Evolutionary conservation across 140 eudicot species (phyloP).

Genomic region (Stevia rebaudiana): DNA sequence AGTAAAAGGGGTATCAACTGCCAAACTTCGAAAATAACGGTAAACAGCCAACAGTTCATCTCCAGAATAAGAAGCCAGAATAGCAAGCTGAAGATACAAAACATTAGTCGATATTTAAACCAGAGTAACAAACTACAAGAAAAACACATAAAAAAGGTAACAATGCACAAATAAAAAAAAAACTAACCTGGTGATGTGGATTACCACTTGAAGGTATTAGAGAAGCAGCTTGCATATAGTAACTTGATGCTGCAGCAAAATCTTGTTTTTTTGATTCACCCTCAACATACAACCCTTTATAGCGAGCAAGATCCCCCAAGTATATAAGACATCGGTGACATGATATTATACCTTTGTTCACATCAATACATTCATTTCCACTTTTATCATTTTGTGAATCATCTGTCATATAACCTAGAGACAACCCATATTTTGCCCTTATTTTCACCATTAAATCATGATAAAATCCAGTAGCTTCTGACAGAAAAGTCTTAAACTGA

Average conservation of each 20-base stretch:
- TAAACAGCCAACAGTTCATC: conserved; percentile 71
- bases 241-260: conserved; percentile 82
- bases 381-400: conserved; percentile 50
- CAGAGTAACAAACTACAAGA: not conserved
- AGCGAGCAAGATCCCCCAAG: conserved; percentile 95
- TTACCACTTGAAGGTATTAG: conserved; percentile 89
- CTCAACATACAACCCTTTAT: conserved; percentile 88
- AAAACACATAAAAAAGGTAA: not conserved
- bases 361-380: conserved; percentile 47
- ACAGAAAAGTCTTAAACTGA: conserved; percentile 81
- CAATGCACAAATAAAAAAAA: not conserved
- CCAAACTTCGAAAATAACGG: conserved; percentile 90
- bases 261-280: conserved; percentile 78
- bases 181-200: conserved; percentile 90
- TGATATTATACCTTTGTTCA: conserved; percentile 69
- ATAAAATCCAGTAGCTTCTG: conserved; percentile 96
- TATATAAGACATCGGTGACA: conserved; percentile 90
- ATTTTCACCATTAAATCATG: conserved; percentile 88
- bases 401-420: conserved; percentile 53
- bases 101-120: not conserved
- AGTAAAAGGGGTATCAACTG: conserved; percentile 71
- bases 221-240: conserved; percentile 81
- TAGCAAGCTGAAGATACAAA: conserved; percentile 68
- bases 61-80: conserved; percentile 79
- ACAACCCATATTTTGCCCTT: conserved; percentile 82